phyloP scores from a whole-genome alignment of 2,329 filamentous ascomycete genomes.

The Sarocladium brachiariae region DNA sequence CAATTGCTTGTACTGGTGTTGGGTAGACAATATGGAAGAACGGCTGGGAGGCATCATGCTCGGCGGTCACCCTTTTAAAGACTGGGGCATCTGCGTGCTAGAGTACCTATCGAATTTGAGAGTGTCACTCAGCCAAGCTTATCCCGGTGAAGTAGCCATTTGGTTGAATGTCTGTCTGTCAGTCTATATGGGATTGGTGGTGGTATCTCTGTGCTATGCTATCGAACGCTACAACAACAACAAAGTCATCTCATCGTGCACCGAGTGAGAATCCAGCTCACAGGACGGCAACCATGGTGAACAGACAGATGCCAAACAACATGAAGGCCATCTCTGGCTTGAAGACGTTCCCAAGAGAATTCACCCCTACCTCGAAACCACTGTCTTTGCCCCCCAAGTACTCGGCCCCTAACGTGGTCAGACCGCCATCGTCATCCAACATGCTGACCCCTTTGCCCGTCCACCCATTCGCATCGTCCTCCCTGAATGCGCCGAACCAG shows the following conservation, averaged over 20 bases:
- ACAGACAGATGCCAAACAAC: background rate
- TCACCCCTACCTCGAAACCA: slow-evolving; percentile 28
- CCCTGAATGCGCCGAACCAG: slow-evolving; percentile 34
- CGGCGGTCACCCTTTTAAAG: too few species aligned
- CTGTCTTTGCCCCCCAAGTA: slow-evolving; percentile 32
- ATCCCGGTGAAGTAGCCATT: too few species aligned
- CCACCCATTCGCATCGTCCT: slow-evolving; percentile 30
- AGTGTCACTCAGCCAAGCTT: too few species aligned
- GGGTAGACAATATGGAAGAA: too few species aligned
- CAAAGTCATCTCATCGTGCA: background rate
- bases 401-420: slow-evolving; percentile 30
- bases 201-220: slow-evolving; percentile 2
- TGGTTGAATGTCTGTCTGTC: too few species aligned
- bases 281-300: too few species aligned
- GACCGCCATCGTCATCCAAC: slow-evolving; percentile 27
- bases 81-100: too few species aligned
- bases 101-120: too few species aligned
- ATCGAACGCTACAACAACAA: background rate
- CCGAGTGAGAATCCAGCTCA: background rate
- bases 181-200: too few species aligned
- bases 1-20: too few species aligned
- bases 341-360: background rate
- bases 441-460: slow-evolving; percentile 31
- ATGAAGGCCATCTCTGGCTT: background rate
- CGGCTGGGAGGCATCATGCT: too few species aligned